These are phyloP conservation scores for Rhizophagus sp. DNA, from an alignment of 192 early-diverging fungal species.

Conservation along the genomic window DNA sequence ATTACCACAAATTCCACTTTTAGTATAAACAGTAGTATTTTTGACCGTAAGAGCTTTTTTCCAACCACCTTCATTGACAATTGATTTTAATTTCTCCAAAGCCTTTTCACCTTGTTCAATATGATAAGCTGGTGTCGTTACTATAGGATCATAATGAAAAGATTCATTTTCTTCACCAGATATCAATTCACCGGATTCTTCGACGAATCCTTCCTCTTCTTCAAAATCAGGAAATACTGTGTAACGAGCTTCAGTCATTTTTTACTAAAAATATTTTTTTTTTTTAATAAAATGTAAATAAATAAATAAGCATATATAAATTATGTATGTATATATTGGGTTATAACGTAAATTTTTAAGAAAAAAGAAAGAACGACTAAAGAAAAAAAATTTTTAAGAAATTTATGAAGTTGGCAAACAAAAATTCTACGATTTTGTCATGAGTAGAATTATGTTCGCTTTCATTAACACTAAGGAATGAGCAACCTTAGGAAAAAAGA, in stretches of 20 bases:
- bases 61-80: constrained; percentile 47
- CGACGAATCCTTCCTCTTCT: neutral
- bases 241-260: neutral
- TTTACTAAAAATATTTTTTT: too few species aligned
- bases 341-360: too few species aligned
- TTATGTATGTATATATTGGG: too few species aligned
- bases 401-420: too few species aligned
- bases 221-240: neutral
- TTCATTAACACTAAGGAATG: too few species aligned
- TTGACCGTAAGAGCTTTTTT: constrained; percentile 57
- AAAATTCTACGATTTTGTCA: too few species aligned
- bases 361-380: too few species aligned
- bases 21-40: constrained; percentile 53
- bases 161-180: neutral
- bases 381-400: too few species aligned
- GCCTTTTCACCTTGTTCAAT: constrained; percentile 53
- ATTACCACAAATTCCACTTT: constrained; percentile 32
- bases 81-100: constrained; percentile 45
- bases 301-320: too few species aligned
- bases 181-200: neutral
- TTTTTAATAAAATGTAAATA: too few species aligned
- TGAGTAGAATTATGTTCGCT: too few species aligned
- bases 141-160: neutral
- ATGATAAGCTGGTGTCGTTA: constrained; percentile 25
- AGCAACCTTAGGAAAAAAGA: too few species aligned